Conservation (phyloP, 1,284 basidiomycete species). For the Fomitopsis pinicola region DNA sequence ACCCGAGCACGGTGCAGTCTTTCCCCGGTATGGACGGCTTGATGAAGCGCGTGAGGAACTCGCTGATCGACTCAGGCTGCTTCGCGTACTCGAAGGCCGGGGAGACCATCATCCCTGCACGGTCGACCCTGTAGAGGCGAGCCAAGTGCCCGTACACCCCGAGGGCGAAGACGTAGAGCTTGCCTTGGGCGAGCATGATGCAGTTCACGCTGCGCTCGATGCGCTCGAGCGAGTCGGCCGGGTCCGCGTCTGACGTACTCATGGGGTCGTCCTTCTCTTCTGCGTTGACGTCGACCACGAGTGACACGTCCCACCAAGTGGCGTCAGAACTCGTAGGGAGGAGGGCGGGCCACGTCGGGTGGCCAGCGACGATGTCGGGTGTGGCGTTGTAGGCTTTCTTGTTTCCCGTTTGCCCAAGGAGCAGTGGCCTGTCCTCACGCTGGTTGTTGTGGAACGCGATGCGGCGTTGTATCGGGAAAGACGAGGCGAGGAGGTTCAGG, state of each 20-base stretch:
- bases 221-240: not conserved
- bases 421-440: too few relatives aligned
- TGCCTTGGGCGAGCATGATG: constrained; percentile 8
- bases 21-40: constrained; percentile 5
- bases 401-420: too few relatives aligned
- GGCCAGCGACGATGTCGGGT: not conserved
- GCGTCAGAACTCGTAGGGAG: not conserved
- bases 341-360: not conserved
- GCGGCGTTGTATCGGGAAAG: too few relatives aligned
- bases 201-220: constrained; percentile 7
- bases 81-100: constrained; percentile 4
- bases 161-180: constrained; percentile 7
- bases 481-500: too few relatives aligned
- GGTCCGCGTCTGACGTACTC: not conserved
- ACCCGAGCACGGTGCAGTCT: constrained; percentile 5
- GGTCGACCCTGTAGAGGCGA: constrained; percentile 15
- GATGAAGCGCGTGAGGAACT: constrained; percentile 14
- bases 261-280: not conserved
- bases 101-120: constrained; percentile 6
- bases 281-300: not conserved
- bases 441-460: too few relatives aligned
- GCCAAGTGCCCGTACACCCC: constrained; percentile 12
- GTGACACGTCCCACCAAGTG: not conserved
- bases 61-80: constrained; percentile 4
- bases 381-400: too few relatives aligned